A percentile compares a stretch with the other conserved stretches of the same genome.
Evolutionary conservation across 371 early-diverging fungal species (phyloP).

Genomic region (Umbelopsis sp.): DNA sequence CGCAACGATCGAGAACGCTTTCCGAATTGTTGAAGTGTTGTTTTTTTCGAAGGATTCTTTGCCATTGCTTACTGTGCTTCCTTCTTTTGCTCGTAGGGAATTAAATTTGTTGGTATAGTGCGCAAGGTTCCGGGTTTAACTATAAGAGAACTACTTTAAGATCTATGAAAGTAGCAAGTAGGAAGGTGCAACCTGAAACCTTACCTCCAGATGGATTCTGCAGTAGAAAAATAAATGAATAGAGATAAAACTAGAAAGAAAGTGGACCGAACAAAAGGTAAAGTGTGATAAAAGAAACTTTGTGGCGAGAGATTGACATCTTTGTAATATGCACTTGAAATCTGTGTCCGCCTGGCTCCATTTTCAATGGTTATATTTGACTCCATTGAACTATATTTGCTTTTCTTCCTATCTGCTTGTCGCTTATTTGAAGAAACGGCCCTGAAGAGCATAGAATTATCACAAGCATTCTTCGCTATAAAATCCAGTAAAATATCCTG

Average conservation of each 20-base stretch:
- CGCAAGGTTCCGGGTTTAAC: background rate
- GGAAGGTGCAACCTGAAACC: background rate
- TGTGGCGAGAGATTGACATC: background rate
- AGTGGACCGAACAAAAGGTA: background rate
- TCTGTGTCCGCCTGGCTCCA: background rate
- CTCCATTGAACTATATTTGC: background rate
- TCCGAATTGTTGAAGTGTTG: background rate
- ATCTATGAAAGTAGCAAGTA: background rate
- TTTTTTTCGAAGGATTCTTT: background rate
- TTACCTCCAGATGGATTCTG: background rate
- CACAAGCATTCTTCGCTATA: too few species aligned
- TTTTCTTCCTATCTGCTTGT: background rate
- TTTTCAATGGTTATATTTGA: slow-evolving; percentile 10
- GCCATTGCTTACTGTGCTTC: background rate
- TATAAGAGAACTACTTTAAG: background rate
- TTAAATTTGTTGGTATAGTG: background rate
- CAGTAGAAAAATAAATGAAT: background rate
- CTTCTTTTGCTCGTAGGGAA: background rate
- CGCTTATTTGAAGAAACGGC: background rate
- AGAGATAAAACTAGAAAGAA: background rate
- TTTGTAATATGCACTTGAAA: slow-evolving; percentile 10
- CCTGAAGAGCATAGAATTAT: too few species aligned
- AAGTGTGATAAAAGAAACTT: background rate
- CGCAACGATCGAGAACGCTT: background rate
- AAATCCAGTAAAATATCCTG: background rate